Conservation (phyloP, 805 yeast genomes). For the Saccharomycopsis vini region DNA sequence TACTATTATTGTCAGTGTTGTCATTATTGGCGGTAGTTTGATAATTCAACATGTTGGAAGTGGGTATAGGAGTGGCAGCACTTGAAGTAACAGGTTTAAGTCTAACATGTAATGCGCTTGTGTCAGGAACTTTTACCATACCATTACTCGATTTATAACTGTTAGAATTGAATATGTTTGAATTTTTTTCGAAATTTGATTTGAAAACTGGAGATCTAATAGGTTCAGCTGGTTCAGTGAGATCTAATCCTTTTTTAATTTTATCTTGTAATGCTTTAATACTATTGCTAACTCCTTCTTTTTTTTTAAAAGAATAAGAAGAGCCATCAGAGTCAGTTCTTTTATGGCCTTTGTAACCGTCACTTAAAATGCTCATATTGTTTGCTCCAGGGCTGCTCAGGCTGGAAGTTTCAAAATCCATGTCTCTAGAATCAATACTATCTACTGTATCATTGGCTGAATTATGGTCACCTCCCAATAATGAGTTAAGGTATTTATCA, state of each 20-base stretch:
- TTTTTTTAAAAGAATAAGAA: constrained; percentile 9
- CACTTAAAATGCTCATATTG: background rate
- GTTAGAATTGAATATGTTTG: no score
- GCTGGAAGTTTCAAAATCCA: background rate
- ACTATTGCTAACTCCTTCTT: constrained; percentile 18
- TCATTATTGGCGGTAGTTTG: no score
- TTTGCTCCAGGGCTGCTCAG: background rate
- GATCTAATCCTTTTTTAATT: constrained; percentile 19
- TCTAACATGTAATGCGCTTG: no score
- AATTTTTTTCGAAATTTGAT: constrained; percentile 9
- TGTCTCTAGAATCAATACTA: background rate
- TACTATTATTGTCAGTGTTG: no score
- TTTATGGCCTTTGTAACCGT: background rate
- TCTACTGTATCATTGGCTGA: background rate
- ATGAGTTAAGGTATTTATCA: constrained; percentile 14
- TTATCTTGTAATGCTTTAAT: constrained; percentile 19
- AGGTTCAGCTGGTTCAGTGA: constrained; percentile 12
- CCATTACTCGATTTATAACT: no score
- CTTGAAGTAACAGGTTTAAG: no score
- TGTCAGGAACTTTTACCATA: no score
- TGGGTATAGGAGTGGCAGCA: no score
- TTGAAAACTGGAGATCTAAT: constrained; percentile 9
- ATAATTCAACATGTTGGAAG: no score
- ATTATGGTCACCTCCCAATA: constrained; percentile 3
- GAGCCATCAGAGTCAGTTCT: constrained; percentile 4